Evolutionary conservation across 208 protist species (phyloP), one percentile per base, ranked within the genome.

Genomic region (Leptomonas seymouri): DNA sequence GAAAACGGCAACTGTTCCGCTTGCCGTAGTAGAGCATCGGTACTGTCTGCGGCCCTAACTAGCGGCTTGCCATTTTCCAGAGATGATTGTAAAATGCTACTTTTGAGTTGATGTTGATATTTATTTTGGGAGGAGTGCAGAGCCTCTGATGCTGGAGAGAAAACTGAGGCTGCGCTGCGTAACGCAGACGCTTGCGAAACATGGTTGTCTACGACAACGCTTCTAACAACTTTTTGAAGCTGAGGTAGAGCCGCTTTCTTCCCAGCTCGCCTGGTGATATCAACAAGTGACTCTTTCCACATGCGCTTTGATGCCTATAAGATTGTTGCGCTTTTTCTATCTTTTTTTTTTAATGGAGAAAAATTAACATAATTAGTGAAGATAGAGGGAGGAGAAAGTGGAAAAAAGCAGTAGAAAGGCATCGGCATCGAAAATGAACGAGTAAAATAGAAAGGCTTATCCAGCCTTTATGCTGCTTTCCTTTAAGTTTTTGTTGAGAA

Each of bases 1-100:
- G 53, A 18, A 54, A 75, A 80, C 3, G 74, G 62, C 20, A 80
- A 39, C 20, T 14, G 5, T 39, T 69, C 41, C 25, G 61, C 42
- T 34, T 41, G 48, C 16, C 45, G 59, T 14, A 72, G 55, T 21
- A 75, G 53, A 18, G 34, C 16, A 16, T 62, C 56, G 3, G 2
- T 44, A n/a, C 64, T 39, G 3, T 75, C 69, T 42, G 20, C 16
- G 12, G 55, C n/a, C n/a, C 69, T 45, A 7, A 75, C 6, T 12
- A 1, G 28, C 16, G 49, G 61, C 7, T 62, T 28, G 8, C 12
- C 50, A 31, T 49, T 51, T 21, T 48, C 36, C 23, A 81, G 41
- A 5, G 61, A 71, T 18, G 71, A 63, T 30, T 68, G 39, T 8
- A 75, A 65, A 36, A 46, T 42, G 25, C 69, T 75, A 45, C 30